phyloP scores from a whole-genome alignment of 441 rosid species.

The Capsella rubella region DNA sequence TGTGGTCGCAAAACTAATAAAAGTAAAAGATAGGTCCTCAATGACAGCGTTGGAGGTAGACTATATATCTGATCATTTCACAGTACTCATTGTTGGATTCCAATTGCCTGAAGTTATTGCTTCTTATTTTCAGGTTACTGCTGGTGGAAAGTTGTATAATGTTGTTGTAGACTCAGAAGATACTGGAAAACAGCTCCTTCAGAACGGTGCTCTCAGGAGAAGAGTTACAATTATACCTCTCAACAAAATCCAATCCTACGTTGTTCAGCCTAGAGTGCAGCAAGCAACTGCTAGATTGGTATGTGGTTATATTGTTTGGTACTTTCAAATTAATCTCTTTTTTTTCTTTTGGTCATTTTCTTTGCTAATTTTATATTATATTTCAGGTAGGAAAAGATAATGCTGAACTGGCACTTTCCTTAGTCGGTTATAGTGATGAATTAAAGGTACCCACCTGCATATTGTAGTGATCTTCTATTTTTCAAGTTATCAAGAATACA shows the following conservation, averaged over 20 bases:
- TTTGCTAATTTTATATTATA: slow-evolving; percentile 16
- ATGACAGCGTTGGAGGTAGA: slow-evolving; percentile 96
- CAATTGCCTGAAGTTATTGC: slow-evolving; percentile 31
- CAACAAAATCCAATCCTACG: slow-evolving; percentile 78
- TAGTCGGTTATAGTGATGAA: slow-evolving; percentile 83
- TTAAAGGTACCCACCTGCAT: slow-evolving; percentile 57
- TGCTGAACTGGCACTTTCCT: slow-evolving; percentile 91
- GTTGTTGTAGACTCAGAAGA: slow-evolving; percentile 94
- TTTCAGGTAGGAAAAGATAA: slow-evolving; percentile 93
- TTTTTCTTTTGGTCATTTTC: neutral
- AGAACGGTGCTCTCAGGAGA: slow-evolving; percentile 90
- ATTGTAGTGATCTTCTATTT: slow-evolving; percentile 20
- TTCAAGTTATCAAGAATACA: slow-evolving; percentile 27
- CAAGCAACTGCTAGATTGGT: slow-evolving; percentile 85
- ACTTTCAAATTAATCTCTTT: slow-evolving; percentile 4
- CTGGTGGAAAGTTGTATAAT: slow-evolving; percentile 92
- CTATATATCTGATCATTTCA: slow-evolving; percentile 29
- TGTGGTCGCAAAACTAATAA: slow-evolving; percentile 88
- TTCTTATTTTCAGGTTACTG: slow-evolving; percentile 72
- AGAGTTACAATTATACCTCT: slow-evolving; percentile 95
- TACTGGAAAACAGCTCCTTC: slow-evolving; percentile 94
- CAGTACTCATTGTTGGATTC: slow-evolving; percentile 15
- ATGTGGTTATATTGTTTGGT: slow-evolving; percentile 43
- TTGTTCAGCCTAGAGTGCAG: slow-evolving; percentile 71
- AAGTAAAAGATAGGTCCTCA: slow-evolving; percentile 80